phyloP scores from a whole-genome alignment of 2,329 filamentous ascomycete genomes.

The Botrytis hyacinthi region DNA sequence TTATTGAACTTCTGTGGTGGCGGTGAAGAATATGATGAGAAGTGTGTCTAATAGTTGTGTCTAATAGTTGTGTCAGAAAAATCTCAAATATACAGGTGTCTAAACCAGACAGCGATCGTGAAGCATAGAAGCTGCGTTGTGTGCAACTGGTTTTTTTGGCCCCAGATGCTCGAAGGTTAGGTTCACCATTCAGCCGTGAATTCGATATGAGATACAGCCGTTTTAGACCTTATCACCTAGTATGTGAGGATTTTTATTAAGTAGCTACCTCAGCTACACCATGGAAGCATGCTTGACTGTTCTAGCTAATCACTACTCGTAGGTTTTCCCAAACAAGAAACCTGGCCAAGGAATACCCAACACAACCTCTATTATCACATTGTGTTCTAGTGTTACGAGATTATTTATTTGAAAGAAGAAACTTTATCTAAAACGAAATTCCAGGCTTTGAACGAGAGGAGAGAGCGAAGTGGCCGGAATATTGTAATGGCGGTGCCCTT shows the following conservation, averaged over 20 bases:
- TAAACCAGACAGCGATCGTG: neutral
- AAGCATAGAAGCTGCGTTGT: neutral
- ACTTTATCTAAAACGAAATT: neutral
- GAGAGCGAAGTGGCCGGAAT: neutral
- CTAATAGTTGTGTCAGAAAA: neutral
- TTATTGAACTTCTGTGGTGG: neutral
- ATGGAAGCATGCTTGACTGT: neutral
- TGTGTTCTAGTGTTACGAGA: neutral
- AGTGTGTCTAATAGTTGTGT: neutral
- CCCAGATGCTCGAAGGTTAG: neutral
- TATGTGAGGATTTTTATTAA: accelerated
- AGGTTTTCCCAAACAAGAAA: neutral
- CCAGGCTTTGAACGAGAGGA: neutral
- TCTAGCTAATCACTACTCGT: neutral
- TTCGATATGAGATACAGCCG: neutral
- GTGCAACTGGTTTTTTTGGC: neutral
- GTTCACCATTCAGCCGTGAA: neutral
- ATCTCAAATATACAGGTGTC: neutral
- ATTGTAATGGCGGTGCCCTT: neutral
- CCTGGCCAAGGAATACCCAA: neutral
- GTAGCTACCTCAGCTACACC: neutral
- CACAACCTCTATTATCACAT: neutral
- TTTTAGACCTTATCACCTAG: accelerated
- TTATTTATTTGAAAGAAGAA: neutral
- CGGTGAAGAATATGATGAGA: neutral